These are phyloP conservation scores for Logfia minima DNA, from an alignment of 129 eudicot genomes.

Conservation along the genomic window DNA sequence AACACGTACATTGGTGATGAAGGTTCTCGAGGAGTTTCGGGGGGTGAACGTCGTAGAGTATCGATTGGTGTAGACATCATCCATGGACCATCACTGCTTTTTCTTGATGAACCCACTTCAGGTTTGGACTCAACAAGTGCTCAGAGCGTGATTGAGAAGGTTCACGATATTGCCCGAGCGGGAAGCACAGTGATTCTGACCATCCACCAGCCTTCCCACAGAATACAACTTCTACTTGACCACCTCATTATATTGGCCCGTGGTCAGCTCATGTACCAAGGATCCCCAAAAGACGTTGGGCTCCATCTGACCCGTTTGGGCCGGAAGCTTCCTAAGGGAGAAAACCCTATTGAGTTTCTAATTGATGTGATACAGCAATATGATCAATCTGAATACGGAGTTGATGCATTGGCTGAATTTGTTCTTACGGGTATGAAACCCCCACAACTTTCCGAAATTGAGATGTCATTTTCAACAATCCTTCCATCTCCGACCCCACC, in stretches of 20 bases:
- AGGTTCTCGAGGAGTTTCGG: conserved; percentile 81
- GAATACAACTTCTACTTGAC: conserved; percentile 63
- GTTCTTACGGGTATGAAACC: conserved; percentile 81
- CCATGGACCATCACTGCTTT: conserved; percentile 78
- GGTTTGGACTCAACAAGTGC: conserved; percentile 90
- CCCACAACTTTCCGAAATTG: conserved; percentile 47
- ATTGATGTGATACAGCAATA: conserved; percentile 81
- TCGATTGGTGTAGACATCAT: conserved; percentile 86
- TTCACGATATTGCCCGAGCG: conserved; percentile 66
- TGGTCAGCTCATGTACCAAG: conserved; percentile 88
- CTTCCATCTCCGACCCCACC: conserved; percentile 47
- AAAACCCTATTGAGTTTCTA: conserved; percentile 62
- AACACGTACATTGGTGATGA: conserved; percentile 78
- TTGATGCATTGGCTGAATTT: conserved; percentile 67
- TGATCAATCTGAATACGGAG: conserved; percentile 77
- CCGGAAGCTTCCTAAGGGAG: conserved; percentile 63
- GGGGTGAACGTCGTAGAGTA: conserved; percentile 88
- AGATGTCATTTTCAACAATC: conserved; percentile 40
- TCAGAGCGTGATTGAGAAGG: conserved; percentile 71
- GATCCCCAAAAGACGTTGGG: conserved; percentile 74
- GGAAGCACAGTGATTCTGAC: conserved; percentile 80
- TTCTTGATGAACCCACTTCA: conserved; percentile 91
- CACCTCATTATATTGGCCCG: conserved; percentile 74
- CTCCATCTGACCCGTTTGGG: conserved; percentile 59
- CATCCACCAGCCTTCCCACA: conserved; percentile 77